phyloP scores from a whole-genome alignment of 352 stramenopile genomes.

The Halophytophthora batemanensis region DNA sequence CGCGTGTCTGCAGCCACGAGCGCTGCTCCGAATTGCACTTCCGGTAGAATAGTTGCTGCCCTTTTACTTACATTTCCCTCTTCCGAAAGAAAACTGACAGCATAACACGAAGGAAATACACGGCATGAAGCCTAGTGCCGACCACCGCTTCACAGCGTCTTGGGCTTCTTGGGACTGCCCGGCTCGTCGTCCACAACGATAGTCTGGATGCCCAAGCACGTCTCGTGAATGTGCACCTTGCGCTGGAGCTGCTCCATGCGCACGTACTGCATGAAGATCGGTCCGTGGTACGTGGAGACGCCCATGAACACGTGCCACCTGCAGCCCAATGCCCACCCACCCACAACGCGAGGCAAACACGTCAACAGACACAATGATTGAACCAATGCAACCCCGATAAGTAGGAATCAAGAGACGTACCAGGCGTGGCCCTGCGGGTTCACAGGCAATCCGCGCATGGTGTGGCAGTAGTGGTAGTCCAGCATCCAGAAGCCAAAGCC shows the following conservation, averaged over 20 bases:
- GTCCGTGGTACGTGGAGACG: slow-evolving; percentile 72
- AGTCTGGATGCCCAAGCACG: slow-evolving; percentile 61
- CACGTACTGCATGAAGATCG: slow-evolving; percentile 87
- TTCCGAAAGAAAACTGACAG: too few relatives aligned
- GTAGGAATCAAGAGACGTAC: slow-evolving; percentile 21
- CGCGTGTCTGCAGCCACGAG: too few relatives aligned
- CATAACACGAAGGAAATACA: too few relatives aligned
- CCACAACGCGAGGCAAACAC: background rate
- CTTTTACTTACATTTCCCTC: too few relatives aligned
- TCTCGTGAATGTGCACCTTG: slow-evolving; percentile 49
- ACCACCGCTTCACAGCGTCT: slow-evolving; percentile 24
- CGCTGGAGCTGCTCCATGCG: slow-evolving; percentile 72
- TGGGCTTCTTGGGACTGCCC: slow-evolving; percentile 24
- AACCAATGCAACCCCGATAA: slow-evolving; percentile 1
- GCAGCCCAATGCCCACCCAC: background rate
- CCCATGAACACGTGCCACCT: slow-evolving; percentile 86
- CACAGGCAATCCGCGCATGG: slow-evolving; percentile 48
- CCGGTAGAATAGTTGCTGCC: too few relatives aligned
- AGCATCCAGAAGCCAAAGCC: slow-evolving; percentile 72
- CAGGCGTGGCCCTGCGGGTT: slow-evolving; percentile 82
- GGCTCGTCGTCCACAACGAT: slow-evolving; percentile 43
- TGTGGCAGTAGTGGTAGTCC: slow-evolving; percentile 79
- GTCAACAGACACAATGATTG: slow-evolving; percentile 1
- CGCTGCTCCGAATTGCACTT: too few relatives aligned
- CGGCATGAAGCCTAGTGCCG: background rate